Conservation (phyloP, 2,329 filamentous ascomycete species). For the Tothia fuscella region DNA sequence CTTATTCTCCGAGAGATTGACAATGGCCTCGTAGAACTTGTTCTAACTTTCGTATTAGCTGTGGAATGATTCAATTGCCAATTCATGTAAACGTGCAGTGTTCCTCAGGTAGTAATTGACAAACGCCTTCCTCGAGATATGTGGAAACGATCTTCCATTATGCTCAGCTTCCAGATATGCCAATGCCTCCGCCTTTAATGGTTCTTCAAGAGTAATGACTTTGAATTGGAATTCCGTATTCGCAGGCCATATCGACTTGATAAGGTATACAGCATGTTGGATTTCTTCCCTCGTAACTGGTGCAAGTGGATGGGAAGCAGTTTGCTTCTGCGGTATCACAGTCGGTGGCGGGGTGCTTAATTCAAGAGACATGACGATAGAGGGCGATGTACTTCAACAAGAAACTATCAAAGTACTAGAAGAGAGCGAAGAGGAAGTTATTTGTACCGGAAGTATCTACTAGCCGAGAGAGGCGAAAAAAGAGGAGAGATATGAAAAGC, state of each 20-base stretch:
- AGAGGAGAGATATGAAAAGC: too few species aligned
- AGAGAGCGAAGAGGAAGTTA: too few species aligned
- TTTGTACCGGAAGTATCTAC: too few species aligned
- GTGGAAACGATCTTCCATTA: slow-evolving; percentile 37
- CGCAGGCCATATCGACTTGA: slow-evolving; percentile 43
- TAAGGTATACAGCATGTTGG: slow-evolving; percentile 34
- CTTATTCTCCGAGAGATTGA: slow-evolving; percentile 38
- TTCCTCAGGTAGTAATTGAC: slow-evolving; percentile 48
- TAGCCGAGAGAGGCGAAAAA: too few species aligned
- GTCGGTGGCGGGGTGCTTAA: slow-evolving; percentile 3
- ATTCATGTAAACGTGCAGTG: slow-evolving; percentile 35
- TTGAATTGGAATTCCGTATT: slow-evolving; percentile 51
- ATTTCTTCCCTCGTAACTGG: slow-evolving; percentile 49
- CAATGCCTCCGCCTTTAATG: slow-evolving; percentile 45
- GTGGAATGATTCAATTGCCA: slow-evolving; percentile 4
- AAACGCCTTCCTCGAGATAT: slow-evolving; percentile 41
- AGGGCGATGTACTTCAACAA: too few species aligned
- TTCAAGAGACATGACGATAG: slow-evolving; percentile 5
- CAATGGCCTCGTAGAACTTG: slow-evolving; percentile 50
- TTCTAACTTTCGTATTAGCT: slow-evolving; percentile 28
- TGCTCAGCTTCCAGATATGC: slow-evolving; percentile 54
- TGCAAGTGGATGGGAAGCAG: slow-evolving; percentile 43
- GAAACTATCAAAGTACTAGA: too few species aligned
- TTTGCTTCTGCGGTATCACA: slow-evolving; percentile 2
- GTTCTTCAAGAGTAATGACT: slow-evolving; percentile 54